phyloP scores from a whole-genome alignment of 441 rosid species.

The Capsella rubella region DNA sequence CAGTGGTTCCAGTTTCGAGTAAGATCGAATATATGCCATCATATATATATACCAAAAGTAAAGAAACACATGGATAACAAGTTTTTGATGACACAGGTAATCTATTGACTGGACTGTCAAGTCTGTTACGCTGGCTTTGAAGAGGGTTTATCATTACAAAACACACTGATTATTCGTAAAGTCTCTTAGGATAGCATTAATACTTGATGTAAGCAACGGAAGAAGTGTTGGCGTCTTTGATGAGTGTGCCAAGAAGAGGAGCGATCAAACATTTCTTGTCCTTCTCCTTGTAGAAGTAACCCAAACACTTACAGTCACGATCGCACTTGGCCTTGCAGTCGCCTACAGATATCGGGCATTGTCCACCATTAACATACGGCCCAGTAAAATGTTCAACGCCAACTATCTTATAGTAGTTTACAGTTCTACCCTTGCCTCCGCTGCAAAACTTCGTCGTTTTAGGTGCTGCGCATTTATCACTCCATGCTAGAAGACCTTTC shows the following conservation, averaged over 20 bases:
- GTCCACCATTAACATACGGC: conserved; percentile 28
- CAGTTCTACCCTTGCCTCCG: neutral
- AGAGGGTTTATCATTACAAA: neutral
- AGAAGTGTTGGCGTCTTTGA: conserved; percentile 24
- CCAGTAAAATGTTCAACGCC: conserved; percentile 46
- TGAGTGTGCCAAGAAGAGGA: conserved; percentile 15
- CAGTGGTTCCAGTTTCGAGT: too few relatives aligned
- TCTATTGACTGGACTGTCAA: too few relatives aligned
- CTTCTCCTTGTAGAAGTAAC: conserved; percentile 40
- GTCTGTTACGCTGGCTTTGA: too few relatives aligned
- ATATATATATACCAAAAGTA: too few relatives aligned
- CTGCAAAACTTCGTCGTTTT: conserved; percentile 23
- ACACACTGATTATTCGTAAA: neutral
- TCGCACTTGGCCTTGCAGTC: conserved; percentile 36
- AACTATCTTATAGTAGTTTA: conserved; percentile 38
- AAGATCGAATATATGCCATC: too few relatives aligned
- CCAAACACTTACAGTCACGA: conserved; percentile 47
- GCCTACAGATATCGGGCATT: conserved; percentile 35
- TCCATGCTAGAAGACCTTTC: conserved; percentile 45
- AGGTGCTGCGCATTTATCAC: conserved; percentile 26
- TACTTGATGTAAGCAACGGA: conserved; percentile 10
- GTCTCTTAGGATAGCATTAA: neutral
- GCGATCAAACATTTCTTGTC: conserved; percentile 40
- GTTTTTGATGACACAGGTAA: too few relatives aligned
- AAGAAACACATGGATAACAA: too few relatives aligned